These are phyloP conservation scores for Phoma sp. DNA, from an alignment of 2,329 filamentous ascomycete genomes.

Conservation along the genomic window DNA sequence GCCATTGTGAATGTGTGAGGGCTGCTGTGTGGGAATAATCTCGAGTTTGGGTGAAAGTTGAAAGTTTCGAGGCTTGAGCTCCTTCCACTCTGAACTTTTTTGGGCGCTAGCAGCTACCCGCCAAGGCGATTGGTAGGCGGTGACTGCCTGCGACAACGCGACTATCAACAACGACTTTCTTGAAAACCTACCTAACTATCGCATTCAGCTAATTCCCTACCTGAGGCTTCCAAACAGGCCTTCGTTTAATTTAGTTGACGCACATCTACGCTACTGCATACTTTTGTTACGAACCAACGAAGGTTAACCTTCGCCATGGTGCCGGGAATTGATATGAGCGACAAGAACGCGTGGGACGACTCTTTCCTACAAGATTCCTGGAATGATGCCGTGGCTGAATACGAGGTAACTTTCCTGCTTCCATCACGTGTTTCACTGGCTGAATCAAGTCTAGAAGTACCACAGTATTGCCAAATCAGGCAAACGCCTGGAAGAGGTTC, in stretches of 20 bases:
- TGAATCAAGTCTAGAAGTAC: slow-evolving; percentile 42
- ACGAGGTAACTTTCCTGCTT: slow-evolving; percentile 35
- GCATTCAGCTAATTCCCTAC: not conserved
- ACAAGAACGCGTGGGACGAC: slow-evolving; percentile 50
- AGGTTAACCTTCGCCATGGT: slow-evolving; percentile 24
- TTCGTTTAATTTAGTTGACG: not conserved
- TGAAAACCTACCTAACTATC: not conserved
- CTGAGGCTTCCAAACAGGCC: not conserved
- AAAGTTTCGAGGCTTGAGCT: slow-evolving; percentile 45
- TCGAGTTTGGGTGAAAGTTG: slow-evolving; percentile 30
- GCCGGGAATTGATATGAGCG: slow-evolving; percentile 36
- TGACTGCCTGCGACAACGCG: slow-evolving; percentile 7
- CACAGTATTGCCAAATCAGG: slow-evolving; percentile 48
- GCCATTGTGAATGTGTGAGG: slow-evolving; percentile 55
- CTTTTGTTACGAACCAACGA: not conserved
- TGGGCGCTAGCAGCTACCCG: slow-evolving; percentile 31
- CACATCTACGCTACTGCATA: not conserved
- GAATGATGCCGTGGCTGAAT: slow-evolving; percentile 47
- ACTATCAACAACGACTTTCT: not conserved
- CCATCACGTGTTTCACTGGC: slow-evolving; percentile 8
- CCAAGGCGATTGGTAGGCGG: slow-evolving; percentile 20
- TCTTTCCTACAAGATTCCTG: slow-evolving; percentile 45
- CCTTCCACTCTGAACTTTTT: slow-evolving; percentile 40
- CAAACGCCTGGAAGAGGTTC: slow-evolving; percentile 46
- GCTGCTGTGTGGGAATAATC: slow-evolving; percentile 15